Percentiles rank a stretch among this genome's conserved stretches.
These are phyloP conservation scores for Ophioceras dolichostomum DNA, from an alignment of 2,329 filamentous ascomycete species.

Conservation along the genomic window DNA sequence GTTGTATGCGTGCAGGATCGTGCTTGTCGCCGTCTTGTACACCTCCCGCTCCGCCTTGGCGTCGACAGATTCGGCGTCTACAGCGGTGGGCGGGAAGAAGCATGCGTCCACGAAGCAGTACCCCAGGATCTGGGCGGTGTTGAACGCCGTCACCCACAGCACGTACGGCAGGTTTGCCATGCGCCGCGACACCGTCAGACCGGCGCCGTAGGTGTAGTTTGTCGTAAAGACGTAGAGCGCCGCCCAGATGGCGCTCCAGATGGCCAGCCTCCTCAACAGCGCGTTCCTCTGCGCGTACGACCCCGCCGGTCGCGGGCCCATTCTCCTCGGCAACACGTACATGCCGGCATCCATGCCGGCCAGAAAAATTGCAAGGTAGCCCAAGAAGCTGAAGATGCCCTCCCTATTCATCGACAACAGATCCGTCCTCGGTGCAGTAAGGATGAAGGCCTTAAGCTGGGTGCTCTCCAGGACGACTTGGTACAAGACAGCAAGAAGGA, in stretches of 20 bases:
- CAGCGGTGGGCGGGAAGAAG: slow-evolving; percentile 40
- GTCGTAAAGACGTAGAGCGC: slow-evolving; percentile 58
- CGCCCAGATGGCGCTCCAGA: slow-evolving; percentile 57
- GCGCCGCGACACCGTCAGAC: slow-evolving; percentile 70
- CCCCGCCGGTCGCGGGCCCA: slow-evolving; percentile 25
- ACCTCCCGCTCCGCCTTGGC: slow-evolving; percentile 48
- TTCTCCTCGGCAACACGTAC: slow-evolving; percentile 55
- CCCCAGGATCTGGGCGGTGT: slow-evolving; percentile 66
- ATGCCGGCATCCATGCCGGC: slow-evolving; percentile 77
- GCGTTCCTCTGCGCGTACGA: slow-evolving; percentile 34
- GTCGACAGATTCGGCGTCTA: slow-evolving; percentile 13
- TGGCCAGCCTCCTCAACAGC: slow-evolving; percentile 50
- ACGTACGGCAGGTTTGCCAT: slow-evolving; percentile 91
- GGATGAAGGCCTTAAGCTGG: slow-evolving; percentile 66
- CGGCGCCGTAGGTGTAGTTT: slow-evolving; percentile 56
- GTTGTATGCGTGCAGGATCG: slow-evolving; percentile 74
- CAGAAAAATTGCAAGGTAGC: slow-evolving; percentile 91
- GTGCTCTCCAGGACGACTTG: slow-evolving; percentile 67
- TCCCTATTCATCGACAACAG: slow-evolving; percentile 85
- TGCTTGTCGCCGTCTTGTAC: slow-evolving; percentile 61
- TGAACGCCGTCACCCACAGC: slow-evolving; percentile 86
- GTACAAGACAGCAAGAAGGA: slow-evolving; percentile 58
- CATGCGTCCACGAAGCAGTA: slow-evolving; percentile 69
- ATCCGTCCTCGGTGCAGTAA: slow-evolving; percentile 67
- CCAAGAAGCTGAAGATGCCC: slow-evolving; percentile 87